A percentile compares a stretch with the other conserved stretches of the same genome.
Conservation (phyloP, 345 rosid species). For the Erodium maritimum region DNA sequence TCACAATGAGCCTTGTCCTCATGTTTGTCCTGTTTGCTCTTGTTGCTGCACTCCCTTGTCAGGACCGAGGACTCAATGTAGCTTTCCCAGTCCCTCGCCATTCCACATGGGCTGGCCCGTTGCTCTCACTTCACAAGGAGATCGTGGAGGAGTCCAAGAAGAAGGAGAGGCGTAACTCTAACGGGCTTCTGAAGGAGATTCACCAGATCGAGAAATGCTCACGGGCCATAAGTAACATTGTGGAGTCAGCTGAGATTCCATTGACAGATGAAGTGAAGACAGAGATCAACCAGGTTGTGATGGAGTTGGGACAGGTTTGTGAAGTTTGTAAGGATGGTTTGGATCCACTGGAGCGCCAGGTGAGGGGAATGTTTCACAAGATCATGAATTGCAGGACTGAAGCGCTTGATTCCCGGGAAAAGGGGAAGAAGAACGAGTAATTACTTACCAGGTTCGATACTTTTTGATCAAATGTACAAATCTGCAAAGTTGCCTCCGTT, state of each 20-base stretch:
- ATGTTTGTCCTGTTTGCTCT: constrained; percentile 83
- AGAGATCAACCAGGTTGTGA: constrained; percentile 52
- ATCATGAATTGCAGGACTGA: constrained; percentile 74
- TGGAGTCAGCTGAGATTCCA: constrained; percentile 64
- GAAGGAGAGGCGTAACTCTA: constrained; percentile 59
- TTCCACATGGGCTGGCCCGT: constrained; percentile 51
- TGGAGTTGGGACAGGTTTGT: constrained; percentile 42
- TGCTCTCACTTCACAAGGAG: constrained; percentile 57
- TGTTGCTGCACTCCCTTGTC: constrained; percentile 95
- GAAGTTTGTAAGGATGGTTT: constrained; percentile 48
- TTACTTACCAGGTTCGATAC: not conserved
- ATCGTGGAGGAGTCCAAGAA: constrained; percentile 70
- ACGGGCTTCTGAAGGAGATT: constrained; percentile 81
- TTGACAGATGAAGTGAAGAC: constrained; percentile 41
- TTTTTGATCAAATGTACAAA: not conserved
- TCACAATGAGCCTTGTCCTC: constrained; percentile 57
- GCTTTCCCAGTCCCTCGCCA: constrained; percentile 65
- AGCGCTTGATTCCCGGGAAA: constrained; percentile 62
- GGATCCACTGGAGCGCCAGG: constrained; percentile 75
- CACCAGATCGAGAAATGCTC: constrained; percentile 55
- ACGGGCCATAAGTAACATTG: constrained; percentile 47
- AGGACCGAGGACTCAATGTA: constrained; percentile 82
- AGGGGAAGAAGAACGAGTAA: too few relatives aligned
- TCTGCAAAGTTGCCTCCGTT: not conserved
- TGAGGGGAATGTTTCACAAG: constrained; percentile 72